phyloP scores from a whole-genome alignment of 768 basidiomycete genomes.

The Lyophyllum semitale region DNA sequence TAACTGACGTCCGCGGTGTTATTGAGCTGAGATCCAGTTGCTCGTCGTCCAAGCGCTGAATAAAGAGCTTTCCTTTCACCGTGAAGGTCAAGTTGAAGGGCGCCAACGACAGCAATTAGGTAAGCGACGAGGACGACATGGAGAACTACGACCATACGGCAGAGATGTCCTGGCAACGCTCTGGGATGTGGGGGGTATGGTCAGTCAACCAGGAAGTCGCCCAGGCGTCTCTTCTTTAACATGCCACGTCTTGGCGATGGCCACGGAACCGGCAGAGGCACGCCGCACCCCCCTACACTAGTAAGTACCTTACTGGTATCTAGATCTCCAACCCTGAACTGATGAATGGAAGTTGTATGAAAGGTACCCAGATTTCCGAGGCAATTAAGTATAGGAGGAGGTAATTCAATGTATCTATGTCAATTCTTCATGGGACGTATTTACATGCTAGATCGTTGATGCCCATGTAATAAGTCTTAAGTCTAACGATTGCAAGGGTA shows the following conservation, averaged over 20 bases:
- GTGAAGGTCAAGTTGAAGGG: conserved; percentile 21
- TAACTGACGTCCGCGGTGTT: conserved; percentile 43
- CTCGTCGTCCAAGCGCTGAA: conserved; percentile 10
- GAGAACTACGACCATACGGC: conserved; percentile 3
- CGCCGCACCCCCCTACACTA: background rate
- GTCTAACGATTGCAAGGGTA: too few relatives aligned
- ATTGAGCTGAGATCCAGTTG: conserved; percentile 23
- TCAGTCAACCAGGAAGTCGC: background rate
- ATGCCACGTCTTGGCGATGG: background rate
- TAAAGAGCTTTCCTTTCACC: conserved; percentile 14
- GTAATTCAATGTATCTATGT: background rate
- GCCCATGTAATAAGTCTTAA: too few relatives aligned
- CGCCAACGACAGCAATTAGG: conserved; percentile 5
- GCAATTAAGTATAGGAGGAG: background rate
- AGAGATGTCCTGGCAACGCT: background rate
- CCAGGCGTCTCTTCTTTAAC: background rate
- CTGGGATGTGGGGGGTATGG: conserved; percentile 4
- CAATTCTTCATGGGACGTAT: too few relatives aligned
- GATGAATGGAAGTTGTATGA: too few relatives aligned
- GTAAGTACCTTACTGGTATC: too few relatives aligned
- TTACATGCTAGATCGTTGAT: too few relatives aligned
- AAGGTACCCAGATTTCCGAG: background rate
- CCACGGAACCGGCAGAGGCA: too few relatives aligned
- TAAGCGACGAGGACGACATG: conserved; percentile 5
- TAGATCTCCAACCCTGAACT: background rate